A percentile compares a stretch with the other conserved stretches of the same genome.
Evolutionary conservation across 257 asterid genomes (phyloP).

Genomic region (Lycium barbarum): DNA sequence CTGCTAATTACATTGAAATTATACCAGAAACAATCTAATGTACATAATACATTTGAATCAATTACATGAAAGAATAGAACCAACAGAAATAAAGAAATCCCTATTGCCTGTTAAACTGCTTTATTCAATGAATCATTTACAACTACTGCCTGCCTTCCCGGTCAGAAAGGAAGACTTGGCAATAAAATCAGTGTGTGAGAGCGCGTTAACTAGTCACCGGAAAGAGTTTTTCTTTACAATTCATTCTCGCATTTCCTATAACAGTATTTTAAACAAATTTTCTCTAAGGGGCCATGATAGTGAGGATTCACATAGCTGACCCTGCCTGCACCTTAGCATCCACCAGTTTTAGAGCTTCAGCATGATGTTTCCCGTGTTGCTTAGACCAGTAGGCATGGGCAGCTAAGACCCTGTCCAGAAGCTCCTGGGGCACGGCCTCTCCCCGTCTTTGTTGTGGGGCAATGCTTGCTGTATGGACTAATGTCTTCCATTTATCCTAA

Average conservation of each 20-base stretch:
- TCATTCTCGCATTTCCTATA: conserved; percentile 42
- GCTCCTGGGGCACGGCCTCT: conserved; percentile 91
- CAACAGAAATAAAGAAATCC: conserved; percentile 26
- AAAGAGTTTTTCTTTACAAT: conserved; percentile 47
- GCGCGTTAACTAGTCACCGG: not conserved
- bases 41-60: conserved; percentile 22
- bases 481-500: conserved; percentile 95
- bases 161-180: conserved; percentile 35
- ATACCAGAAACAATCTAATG: conserved; percentile 8
- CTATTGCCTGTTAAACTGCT: conserved; percentile 29
- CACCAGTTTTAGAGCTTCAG: conserved; percentile 41
- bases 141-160: conserved; percentile 44
- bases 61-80: conserved; percentile 33
- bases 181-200: conserved; percentile 53
- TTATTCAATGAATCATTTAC: conserved; percentile 46
- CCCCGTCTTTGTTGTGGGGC: conserved; percentile 94
- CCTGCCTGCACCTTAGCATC: conserved; percentile 36
- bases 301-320: not conserved
- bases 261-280: conserved; percentile 42
- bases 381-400: conserved; percentile 83
- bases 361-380: conserved; percentile 56
- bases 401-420: conserved; percentile 70
- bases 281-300: not conserved
- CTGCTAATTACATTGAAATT: not conserved
- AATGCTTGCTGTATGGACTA: conserved; percentile 92